These are phyloP conservation scores for Trichoderma virens DNA, from an alignment of 495 filamentous ascomycete species.

Conservation along the genomic window DNA sequence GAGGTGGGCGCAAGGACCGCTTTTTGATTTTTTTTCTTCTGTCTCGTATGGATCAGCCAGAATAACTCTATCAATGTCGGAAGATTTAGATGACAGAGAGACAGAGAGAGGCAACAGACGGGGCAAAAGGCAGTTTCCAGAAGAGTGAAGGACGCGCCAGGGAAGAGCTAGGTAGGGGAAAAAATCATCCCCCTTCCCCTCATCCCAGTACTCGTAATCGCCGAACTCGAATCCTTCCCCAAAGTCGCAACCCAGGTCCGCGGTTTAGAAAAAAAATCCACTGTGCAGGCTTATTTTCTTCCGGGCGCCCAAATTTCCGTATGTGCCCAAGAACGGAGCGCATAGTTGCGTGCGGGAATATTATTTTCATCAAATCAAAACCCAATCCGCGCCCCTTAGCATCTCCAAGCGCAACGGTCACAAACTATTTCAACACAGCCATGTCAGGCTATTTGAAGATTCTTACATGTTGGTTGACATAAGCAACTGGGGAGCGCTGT, in stretches of 20 bases:
- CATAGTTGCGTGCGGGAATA: neutral
- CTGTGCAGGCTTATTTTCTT: neutral
- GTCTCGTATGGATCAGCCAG: too few species aligned
- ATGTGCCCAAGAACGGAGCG: too few species aligned
- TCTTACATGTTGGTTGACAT: too few species aligned
- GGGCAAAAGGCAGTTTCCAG: neutral
- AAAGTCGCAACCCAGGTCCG: too few species aligned
- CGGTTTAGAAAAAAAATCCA: neutral
- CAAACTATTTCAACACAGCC: too few species aligned
- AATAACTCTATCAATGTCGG: neutral
- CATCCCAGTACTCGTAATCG: too few species aligned
- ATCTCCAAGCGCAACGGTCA: neutral
- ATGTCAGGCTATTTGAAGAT: too few species aligned
- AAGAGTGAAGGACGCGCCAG: too few species aligned
- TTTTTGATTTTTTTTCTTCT: too few species aligned
- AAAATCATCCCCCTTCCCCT: neutral
- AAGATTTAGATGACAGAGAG: too few species aligned
- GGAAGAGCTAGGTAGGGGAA: too few species aligned
- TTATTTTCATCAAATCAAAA: conserved; percentile 1
- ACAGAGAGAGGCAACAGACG: neutral
- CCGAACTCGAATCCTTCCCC: neutral
- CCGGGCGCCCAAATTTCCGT: neutral
- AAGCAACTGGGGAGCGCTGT: too few species aligned
- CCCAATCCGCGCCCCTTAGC: neutral
- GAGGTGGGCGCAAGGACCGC: neutral